Percentiles rank a stretch among this genome's conserved stretches.
phyloP scores from a whole-genome alignment of 176 grass and related monocot species.

The Calamus simplicifolius region DNA sequence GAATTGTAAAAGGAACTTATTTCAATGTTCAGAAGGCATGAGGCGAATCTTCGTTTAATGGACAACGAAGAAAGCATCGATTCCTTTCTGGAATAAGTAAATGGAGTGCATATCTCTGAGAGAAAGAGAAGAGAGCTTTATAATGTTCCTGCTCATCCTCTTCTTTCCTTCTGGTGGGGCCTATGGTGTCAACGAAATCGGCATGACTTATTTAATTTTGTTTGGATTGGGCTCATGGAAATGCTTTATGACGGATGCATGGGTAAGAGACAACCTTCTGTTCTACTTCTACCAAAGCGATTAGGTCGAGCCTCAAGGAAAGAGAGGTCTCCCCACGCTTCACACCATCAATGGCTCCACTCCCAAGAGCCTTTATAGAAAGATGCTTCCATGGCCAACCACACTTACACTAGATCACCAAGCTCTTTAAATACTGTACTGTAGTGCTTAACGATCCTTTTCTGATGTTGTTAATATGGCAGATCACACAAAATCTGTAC shows the following conservation, averaged over 20 bases:
- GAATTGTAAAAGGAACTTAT: too few relatives aligned
- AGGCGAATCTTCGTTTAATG: constrained; percentile 5
- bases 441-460: constrained; percentile 24
- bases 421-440: constrained; percentile 13
- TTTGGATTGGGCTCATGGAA: neutral
- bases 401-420: constrained; percentile 7
- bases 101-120: neutral
- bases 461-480: neutral
- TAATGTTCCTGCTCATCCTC: constrained; percentile 45
- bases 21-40: neutral
- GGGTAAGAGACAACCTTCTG: constrained; percentile 33
- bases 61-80: constrained; percentile 14
- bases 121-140: constrained; percentile 32
- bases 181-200: constrained; percentile 24
- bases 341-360: constrained; percentile 27
- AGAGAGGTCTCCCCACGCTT: constrained; percentile 2
- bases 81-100: neutral
- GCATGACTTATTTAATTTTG: constrained; percentile 35
- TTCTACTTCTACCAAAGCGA: constrained; percentile 39
- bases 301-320: constrained; percentile 1
- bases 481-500: too few relatives aligned
- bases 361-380: neutral
- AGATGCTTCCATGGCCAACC: constrained; percentile 22
- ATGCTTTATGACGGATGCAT: constrained; percentile 22
- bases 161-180: constrained; percentile 21